Evolutionary conservation across 768 basidiomycete species (phyloP).

Genomic region (Tephrocybe sp.): DNA sequence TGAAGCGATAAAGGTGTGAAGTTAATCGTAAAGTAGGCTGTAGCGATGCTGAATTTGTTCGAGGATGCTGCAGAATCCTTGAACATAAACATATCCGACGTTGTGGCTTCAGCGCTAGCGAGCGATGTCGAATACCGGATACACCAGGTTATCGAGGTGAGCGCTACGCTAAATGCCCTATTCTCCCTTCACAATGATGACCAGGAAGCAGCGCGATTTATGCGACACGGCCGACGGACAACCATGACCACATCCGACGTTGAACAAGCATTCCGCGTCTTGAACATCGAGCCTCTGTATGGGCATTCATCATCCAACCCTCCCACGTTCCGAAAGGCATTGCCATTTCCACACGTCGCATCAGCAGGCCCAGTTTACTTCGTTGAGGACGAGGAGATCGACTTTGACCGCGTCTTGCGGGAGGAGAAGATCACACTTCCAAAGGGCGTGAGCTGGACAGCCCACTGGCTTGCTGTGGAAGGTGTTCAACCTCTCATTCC

Average conservation of each 20-base stretch:
- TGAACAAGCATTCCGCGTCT: conserved; percentile 87
- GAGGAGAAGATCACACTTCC: conserved; percentile 84
- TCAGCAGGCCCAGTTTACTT: conserved; percentile 80
- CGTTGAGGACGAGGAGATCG: conserved; percentile 95
- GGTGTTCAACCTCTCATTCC: conserved; percentile 66
- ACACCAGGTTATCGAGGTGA: conserved; percentile 90
- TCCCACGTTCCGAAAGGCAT: conserved; percentile 57
- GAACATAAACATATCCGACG: conserved; percentile 75
- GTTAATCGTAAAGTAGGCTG: neutral
- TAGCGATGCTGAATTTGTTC: neutral
- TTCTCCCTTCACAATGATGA: conserved; percentile 8
- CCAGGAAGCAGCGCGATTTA: conserved; percentile 95
- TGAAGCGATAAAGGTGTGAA: conserved; percentile 58
- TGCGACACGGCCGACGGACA: conserved; percentile 91
- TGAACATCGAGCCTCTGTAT: conserved; percentile 95
- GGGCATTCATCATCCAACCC: conserved; percentile 73
- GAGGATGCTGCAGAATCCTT: conserved; percentile 92
- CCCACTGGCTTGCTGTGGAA: conserved; percentile 98
- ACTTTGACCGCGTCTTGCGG: conserved; percentile 87
- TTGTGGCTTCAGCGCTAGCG: conserved; percentile 80
- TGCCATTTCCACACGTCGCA: conserved; percentile 47
- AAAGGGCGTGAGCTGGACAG: conserved; percentile 81
- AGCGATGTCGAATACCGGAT: conserved; percentile 97
- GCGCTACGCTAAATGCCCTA: conserved; percentile 11
- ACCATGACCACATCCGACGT: conserved; percentile 88